Conservation (phyloP, 805 yeast genomes). For the fission yeast (Schizosaccharomyces pombe) region DNA sequence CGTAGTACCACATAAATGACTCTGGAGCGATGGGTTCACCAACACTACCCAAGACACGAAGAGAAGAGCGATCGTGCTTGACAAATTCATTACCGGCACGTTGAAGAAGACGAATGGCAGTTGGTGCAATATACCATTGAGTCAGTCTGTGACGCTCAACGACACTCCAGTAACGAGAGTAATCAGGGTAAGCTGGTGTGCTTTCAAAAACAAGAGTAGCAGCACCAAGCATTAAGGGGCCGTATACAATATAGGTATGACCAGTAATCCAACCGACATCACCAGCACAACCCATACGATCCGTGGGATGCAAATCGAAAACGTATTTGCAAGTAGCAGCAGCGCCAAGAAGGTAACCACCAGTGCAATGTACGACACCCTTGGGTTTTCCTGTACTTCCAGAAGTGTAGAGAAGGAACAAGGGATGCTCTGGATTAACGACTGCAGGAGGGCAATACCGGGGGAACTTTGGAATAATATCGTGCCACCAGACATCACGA, state of each 20-base stretch:
- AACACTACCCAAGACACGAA: conserved; percentile 85
- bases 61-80: conserved; percentile 59
- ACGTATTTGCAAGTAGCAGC: conserved; percentile 76
- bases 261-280: conserved; percentile 99
- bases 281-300: conserved; percentile 84
- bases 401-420: conserved; percentile 85
- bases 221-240: conserved; percentile 73
- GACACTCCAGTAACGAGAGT: conserved; percentile 90
- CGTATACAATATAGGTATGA: conserved; percentile 85
- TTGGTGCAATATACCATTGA: conserved; percentile 95
- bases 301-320: conserved; percentile 76
- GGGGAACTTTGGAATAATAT: conserved; percentile 57
- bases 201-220: conserved; percentile 89
- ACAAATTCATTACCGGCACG: conserved; percentile 76
- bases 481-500: conserved; percentile 93
- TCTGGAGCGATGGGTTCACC: conserved; percentile 98
- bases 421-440: conserved; percentile 79
- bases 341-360: conserved; percentile 85
- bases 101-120: conserved; percentile 76
- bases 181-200: conserved; percentile 91
- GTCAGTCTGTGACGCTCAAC: conserved; percentile 77
- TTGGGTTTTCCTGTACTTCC: conserved; percentile 97
- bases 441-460: conserved; percentile 72
- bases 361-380: conserved; percentile 90
- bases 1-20: conserved; percentile 96